These are phyloP conservation scores for Myriosclerotinia scirpicola DNA, from an alignment of 2,329 filamentous ascomycete genomes.

Conservation along the genomic window DNA sequence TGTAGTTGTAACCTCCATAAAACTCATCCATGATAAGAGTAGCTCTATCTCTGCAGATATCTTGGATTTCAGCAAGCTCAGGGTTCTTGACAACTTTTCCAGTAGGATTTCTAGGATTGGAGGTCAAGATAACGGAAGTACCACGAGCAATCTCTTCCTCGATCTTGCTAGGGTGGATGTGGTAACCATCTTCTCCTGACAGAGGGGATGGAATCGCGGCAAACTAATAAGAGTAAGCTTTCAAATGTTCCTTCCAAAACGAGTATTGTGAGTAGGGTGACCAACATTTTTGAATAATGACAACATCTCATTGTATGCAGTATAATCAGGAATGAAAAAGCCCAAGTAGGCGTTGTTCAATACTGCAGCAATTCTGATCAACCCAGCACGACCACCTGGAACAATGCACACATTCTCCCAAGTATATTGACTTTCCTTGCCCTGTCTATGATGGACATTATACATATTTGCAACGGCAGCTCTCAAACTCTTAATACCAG, in stretches of 20 bases:
- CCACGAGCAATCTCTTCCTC: slow-evolving; percentile 86
- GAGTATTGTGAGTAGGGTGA: slow-evolving; percentile 21
- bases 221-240: slow-evolving; percentile 54
- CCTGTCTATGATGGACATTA: slow-evolving; percentile 87
- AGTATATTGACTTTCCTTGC: slow-evolving; percentile 85
- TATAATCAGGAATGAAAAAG: slow-evolving; percentile 95
- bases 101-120: slow-evolving; percentile 93
- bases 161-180: slow-evolving; percentile 91
- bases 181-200: slow-evolving; percentile 81
- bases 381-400: slow-evolving; percentile 84
- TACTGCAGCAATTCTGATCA: slow-evolving; percentile 93
- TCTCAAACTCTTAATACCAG: slow-evolving; percentile 86
- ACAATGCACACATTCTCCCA: slow-evolving; percentile 99
- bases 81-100: slow-evolving; percentile 83
- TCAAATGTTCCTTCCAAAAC: background rate
- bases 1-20: slow-evolving; percentile 96
- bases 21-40: slow-evolving; percentile 97
- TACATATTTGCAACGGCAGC: slow-evolving; percentile 89
- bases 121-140: slow-evolving; percentile 86
- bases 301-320: slow-evolving; percentile 97
- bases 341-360: slow-evolving; percentile 88
- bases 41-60: slow-evolving; percentile 85
- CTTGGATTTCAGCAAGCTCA: slow-evolving; percentile 85
- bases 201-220: slow-evolving; percentile 84
- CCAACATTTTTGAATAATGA: slow-evolving; percentile 84